Conservation (phyloP, 2,329 filamentous ascomycete species). For the Clonostachys chloroleuca region DNA sequence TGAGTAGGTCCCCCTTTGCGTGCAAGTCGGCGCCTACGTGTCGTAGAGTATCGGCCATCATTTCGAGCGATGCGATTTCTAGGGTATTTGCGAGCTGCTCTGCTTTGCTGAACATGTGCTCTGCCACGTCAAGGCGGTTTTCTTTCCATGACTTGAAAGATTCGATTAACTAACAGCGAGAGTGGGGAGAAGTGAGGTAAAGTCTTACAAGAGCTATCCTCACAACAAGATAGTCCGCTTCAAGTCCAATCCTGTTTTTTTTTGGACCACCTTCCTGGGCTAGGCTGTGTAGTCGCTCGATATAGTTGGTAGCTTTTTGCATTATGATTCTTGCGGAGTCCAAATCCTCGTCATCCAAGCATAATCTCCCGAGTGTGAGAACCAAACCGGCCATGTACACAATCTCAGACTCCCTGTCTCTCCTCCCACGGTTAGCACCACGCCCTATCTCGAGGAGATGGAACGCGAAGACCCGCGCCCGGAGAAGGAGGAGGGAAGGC, state of each 20-base stretch:
- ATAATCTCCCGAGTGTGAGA: slow-evolving; percentile 57
- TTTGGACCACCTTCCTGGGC: neutral
- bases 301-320: slow-evolving; percentile 58
- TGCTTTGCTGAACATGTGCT: slow-evolving; percentile 68
- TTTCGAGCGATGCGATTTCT: slow-evolving; percentile 50
- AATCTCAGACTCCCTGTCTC: slow-evolving; percentile 25
- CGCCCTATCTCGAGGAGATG: slow-evolving; percentile 57
- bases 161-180: slow-evolving; percentile 9
- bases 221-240: slow-evolving; percentile 61
- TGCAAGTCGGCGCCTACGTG: slow-evolving; percentile 64
- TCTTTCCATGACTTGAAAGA: slow-evolving; percentile 67
- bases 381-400: slow-evolving; percentile 62
- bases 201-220: slow-evolving; percentile 59
- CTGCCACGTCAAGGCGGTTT: slow-evolving; percentile 67
- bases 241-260: slow-evolving; percentile 24
- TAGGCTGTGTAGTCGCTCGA: neutral
- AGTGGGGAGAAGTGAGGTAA: slow-evolving; percentile 1
- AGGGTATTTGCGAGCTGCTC: slow-evolving; percentile 27
- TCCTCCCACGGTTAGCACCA: slow-evolving; percentile 14
- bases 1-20: slow-evolving; percentile 41
- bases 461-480: slow-evolving; percentile 56
- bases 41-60: slow-evolving; percentile 63
- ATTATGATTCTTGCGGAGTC: slow-evolving; percentile 57
- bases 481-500: slow-evolving; percentile 24
- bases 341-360: slow-evolving; percentile 45